phyloP scores from a whole-genome alignment of 768 basidiomycete species.

The Tricholoma saponaceum region DNA sequence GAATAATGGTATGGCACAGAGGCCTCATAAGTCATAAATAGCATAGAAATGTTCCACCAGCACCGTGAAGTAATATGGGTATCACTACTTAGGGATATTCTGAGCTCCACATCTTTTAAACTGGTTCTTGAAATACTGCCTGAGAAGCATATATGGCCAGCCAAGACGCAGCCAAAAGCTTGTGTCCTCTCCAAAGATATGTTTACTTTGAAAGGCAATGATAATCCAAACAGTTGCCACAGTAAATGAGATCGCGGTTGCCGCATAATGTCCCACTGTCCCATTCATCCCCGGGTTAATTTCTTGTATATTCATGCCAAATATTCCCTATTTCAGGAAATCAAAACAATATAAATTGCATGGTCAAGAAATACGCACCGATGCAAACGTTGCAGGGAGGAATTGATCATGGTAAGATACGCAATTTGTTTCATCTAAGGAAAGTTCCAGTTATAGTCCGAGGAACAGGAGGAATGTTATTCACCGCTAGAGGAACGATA shows the following conservation, averaged over 20 bases:
- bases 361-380: constrained; percentile 26
- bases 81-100: not conserved
- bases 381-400: constrained; percentile 50
- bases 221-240: constrained; percentile 48
- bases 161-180: constrained; percentile 28
- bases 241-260: constrained; percentile 42
- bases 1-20: no score
- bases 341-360: not conserved
- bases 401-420: constrained; percentile 61
- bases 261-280: constrained; percentile 39
- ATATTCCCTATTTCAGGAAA: not conserved
- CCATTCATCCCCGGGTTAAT: constrained; percentile 32
- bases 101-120: not conserved
- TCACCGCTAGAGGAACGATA: constrained; percentile 16
- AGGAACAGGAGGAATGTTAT: not conserved
- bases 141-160: constrained; percentile 30
- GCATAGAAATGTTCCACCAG: not conserved
- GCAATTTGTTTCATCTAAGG: constrained; percentile 52
- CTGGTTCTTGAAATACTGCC: constrained; percentile 1
- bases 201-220: constrained; percentile 47
- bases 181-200: constrained; percentile 25
- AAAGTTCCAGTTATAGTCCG: not conserved
- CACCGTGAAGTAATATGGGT: not conserved
- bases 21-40: not conserved
- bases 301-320: constrained; percentile 40